Percentiles rank a stretch among this genome's conserved stretches.
phyloP scores from a whole-genome alignment of 192 early-diverging fungal species.

The Kickxella alabastrina region DNA sequence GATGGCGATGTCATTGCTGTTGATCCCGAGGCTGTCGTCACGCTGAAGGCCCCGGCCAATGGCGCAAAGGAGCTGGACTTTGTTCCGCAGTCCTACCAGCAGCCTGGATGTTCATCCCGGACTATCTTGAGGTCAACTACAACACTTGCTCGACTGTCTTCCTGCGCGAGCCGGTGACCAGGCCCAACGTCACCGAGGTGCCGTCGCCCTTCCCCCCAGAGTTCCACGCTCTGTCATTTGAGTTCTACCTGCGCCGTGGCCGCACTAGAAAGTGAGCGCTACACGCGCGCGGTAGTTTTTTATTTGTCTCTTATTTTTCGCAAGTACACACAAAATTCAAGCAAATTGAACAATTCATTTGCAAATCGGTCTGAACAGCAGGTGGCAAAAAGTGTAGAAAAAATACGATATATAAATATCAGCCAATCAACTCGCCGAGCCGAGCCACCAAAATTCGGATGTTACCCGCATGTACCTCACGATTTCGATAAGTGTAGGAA shows the following conservation, averaged over 20 bases:
- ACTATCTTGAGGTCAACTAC: conserved; percentile 97
- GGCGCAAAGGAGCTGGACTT: conserved; percentile 58
- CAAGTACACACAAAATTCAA: too few species aligned
- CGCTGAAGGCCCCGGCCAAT: conserved; percentile 54
- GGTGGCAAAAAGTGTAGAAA: too few species aligned
- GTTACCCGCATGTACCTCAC: too few species aligned
- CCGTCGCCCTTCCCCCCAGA: conserved; percentile 92
- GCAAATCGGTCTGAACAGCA: too few species aligned
- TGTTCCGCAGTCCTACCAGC: conserved; percentile 68
- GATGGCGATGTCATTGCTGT: conserved; percentile 89
- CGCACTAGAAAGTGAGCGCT: conserved; percentile 36
- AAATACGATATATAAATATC: too few species aligned
- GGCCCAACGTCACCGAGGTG: conserved; percentile 81
- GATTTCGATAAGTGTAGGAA: too few species aligned
- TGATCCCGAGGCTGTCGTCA: conserved; percentile 66
- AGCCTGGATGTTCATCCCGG: conserved; percentile 96
- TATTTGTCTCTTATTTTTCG: too few species aligned
- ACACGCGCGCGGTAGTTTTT: too few species aligned
- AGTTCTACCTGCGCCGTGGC: conserved; percentile 76
- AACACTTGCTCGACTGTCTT: conserved; percentile 86
- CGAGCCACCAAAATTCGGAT: too few species aligned
- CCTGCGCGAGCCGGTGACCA: conserved; percentile 81
- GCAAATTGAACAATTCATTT: too few species aligned
- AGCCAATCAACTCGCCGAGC: too few species aligned
- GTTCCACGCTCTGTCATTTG: conserved; percentile 84